A percentile compares a stretch with the other conserved stretches of the same genome.
These are phyloP conservation scores for Mycena vitilis DNA, from an alignment of 768 basidiomycete genomes.

Conservation along the genomic window DNA sequence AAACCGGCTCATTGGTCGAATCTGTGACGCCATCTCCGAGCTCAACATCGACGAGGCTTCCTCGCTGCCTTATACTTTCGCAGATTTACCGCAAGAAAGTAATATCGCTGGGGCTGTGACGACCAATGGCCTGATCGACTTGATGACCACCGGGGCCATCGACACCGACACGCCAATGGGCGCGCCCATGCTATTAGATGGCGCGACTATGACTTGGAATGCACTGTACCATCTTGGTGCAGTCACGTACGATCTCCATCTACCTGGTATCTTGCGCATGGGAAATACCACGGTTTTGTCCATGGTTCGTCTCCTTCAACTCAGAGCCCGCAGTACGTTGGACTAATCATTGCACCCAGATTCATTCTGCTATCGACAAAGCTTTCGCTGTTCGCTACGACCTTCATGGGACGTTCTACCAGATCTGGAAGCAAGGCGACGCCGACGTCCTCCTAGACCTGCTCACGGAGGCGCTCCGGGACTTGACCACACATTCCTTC, in stretches of 20 bases:
- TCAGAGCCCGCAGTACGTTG: too few relatives aligned
- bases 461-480: constrained; percentile 1
- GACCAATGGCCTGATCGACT: constrained; percentile 2
- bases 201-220: not conserved
- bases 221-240: constrained; percentile 9
- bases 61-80: not conserved
- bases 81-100: not conserved
- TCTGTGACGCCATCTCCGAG: not conserved
- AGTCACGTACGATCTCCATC: not conserved
- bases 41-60: too few relatives aligned
- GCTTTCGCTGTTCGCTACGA: not conserved
- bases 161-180: not conserved
- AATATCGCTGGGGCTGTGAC: constrained; percentile 1
- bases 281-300: constrained; percentile 10
- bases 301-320: not conserved
- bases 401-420: not conserved
- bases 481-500: not conserved
- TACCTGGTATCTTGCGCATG: not conserved
- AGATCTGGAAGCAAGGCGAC: too few relatives aligned
- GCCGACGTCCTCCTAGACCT: too few relatives aligned
- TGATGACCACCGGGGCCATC: constrained; percentile 13
- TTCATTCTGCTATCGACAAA: not conserved
- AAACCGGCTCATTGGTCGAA: not conserved
- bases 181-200: not conserved
- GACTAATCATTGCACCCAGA: too few relatives aligned